phyloP scores from a whole-genome alignment of 176 grass and related monocot species.

The Phoenix dactylifera region DNA sequence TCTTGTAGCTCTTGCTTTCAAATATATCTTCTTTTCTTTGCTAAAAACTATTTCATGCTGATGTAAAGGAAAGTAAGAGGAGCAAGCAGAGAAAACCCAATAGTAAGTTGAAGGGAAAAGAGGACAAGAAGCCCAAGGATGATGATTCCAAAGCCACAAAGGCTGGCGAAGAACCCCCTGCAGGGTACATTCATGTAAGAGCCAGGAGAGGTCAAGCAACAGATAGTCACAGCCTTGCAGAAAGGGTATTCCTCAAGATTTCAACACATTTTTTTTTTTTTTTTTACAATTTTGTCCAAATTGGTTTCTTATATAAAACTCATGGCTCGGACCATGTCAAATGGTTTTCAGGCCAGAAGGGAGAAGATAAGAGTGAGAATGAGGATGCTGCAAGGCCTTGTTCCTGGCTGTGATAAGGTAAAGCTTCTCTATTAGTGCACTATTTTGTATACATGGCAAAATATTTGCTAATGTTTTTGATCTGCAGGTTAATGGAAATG shows the following conservation, averaged over 20 bases:
- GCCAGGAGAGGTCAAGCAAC: constrained; percentile 39
- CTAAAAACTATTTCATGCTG: background rate
- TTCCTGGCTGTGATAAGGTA: constrained; percentile 31
- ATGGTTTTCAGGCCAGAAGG: too few relatives aligned
- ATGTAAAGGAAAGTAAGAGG: constrained; percentile 19
- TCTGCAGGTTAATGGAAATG: background rate
- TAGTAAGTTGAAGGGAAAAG: constrained; percentile 9
- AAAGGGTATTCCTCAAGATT: constrained; percentile 13
- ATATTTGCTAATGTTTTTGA: too few relatives aligned
- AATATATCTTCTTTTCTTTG: background rate
- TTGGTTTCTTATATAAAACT: too few relatives aligned
- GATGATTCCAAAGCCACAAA: background rate
- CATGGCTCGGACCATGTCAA: too few relatives aligned
- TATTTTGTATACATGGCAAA: too few relatives aligned
- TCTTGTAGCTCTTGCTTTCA: too few relatives aligned
- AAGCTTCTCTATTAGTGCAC: too few relatives aligned
- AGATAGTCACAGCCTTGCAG: constrained; percentile 27
- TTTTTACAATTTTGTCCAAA: too few relatives aligned
- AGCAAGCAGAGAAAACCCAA: constrained; percentile 19
- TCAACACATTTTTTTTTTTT: too few relatives aligned
- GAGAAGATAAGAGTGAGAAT: constrained; percentile 9
- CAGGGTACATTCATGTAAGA: constrained; percentile 34
- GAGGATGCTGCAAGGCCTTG: constrained; percentile 28
- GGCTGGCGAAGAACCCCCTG: background rate
- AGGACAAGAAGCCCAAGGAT: constrained; percentile 10